Evolutionary conservation across 495 filamentous ascomycete species (phyloP), one percentile per base, ranked within the genome.

Genomic region (Penicillium tannophilum): DNA sequence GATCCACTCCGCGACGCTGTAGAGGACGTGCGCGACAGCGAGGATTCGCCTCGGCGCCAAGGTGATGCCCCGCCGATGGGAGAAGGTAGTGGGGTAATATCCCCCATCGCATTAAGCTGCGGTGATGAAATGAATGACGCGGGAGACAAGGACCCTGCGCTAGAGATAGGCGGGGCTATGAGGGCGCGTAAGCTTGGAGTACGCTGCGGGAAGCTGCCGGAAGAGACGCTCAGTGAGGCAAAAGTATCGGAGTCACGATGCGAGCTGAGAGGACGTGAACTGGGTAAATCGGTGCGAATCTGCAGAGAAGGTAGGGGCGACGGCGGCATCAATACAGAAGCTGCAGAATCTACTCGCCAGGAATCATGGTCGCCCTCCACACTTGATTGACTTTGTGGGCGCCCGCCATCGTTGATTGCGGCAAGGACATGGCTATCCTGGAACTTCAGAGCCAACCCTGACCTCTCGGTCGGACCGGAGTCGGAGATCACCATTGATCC

Each of bases 21-120:
- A 4, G 77, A 78, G 0, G 77, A 72, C 5, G 76, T 76, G n/a
- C 77, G 73, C 26, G 68, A 81, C 50, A 64, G 60, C 46, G 61
- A 84, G 68, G 64, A 76, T 77, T 76, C 66, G 78, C 77, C 64
- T 77, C 84, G 56, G 4, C 64, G 63, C 86, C 86, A 71, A n/a
- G 93, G 89, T 8, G 89, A 91, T 45, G 88, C 87, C 8, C 82
- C 82, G 56, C 90, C 77, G 41, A 97, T 82, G 8, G 94, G 94
- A 6, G 94, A 97, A 11, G 94, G 94, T 23, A 98, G 74, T 52
- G 94, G 94, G 5, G 94, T 98, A 56, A 98, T 87, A 66, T 97
- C 91, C 41, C 85, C 84, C 84, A 97, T 87, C 19, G 92, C 90
- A 56, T 86, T 85, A 41, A 96, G 81, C 57, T 88, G 84, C 3